Conservation (phyloP, 2,329 filamentous ascomycete species). For the Cladosporium sp. region DNA sequence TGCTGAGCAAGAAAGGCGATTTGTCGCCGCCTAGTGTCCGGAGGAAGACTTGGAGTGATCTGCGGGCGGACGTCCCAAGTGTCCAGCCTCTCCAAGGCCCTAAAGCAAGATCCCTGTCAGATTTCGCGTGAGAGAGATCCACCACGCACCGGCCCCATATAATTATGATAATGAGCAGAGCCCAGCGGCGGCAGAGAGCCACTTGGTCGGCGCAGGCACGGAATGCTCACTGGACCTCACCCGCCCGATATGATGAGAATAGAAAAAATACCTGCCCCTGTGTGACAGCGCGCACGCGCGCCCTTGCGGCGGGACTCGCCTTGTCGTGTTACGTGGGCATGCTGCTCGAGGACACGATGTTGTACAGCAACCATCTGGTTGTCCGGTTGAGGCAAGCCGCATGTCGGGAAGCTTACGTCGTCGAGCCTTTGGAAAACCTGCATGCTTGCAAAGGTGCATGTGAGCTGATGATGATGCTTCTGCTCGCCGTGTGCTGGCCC, state of each 20-base stretch:
- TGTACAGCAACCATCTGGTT: too few species aligned
- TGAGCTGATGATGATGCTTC: conserved; percentile 7
- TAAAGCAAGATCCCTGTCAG: conserved; percentile 4
- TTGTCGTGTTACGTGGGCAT: not conserved
- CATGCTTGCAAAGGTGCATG: conserved; percentile 5
- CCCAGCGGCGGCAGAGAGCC: too few species aligned
- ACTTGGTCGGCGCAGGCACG: conserved; percentile 3
- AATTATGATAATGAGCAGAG: too few species aligned
- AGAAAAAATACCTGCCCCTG: too few species aligned
- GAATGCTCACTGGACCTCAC: conserved; percentile 1
- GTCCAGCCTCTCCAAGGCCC: not conserved
- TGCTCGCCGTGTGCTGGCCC: conserved; percentile 8
- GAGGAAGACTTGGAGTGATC: not conserved
- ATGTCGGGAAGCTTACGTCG: conserved; percentile 1
- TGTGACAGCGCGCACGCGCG: not conserved
- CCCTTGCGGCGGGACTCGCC: conserved; percentile 10
- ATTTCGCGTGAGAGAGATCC: not conserved
- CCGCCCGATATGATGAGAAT: too few species aligned
- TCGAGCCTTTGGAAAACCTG: not conserved
- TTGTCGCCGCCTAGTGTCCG: too few species aligned
- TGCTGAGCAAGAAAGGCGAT: too few species aligned
- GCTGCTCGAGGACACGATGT: too few species aligned
- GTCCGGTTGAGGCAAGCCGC: not conserved
- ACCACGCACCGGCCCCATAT: not conserved
- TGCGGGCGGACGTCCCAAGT: not conserved